Evolutionary conservation across 345 rosid species (phyloP).

Genomic region (Brassica napus): Da-Ae NC_063441.1:8269501-8270000

Average conservation of each 20-base stretch:
- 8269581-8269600: not conserved
- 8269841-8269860: not conserved
- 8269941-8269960: not conserved
- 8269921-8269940: not conserved
- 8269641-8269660: not conserved
- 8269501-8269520: not conserved
- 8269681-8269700: not conserved
- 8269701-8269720: not conserved
- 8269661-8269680: not conserved
- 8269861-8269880: not conserved
- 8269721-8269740: not conserved
- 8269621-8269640: not conserved
- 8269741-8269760: not conserved
- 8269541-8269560: not conserved
- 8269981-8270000: not conserved
- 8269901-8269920: not conserved
- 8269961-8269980: not conserved
- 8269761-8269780: not conserved
- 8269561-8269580: not conserved
- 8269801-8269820: not conserved
- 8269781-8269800: not conserved
- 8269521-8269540: not conserved
- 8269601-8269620: not conserved
- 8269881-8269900: not conserved
- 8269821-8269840: not conserved